phyloP scores from a whole-genome alignment of 176 grass and related monocot species.

The Aegilops longissima region DNA sequence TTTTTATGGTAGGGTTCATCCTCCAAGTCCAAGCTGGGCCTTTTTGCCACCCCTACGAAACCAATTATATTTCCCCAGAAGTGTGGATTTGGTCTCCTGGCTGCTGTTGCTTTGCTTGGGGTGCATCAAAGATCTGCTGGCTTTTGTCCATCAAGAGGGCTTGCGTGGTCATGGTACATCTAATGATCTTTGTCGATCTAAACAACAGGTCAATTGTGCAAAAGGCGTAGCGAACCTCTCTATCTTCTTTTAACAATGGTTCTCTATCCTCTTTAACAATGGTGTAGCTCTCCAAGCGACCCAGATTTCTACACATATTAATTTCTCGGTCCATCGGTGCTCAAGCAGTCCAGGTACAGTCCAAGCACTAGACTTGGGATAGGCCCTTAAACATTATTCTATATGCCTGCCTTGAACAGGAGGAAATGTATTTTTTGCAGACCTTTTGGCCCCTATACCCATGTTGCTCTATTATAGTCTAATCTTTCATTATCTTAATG shows the following conservation, averaged over 20 bases:
- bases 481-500: slow-evolving; percentile 44
- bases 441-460: slow-evolving; percentile 42
- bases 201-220: slow-evolving; percentile 35
- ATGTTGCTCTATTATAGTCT: slow-evolving; percentile 48
- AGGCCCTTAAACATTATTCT: slow-evolving; percentile 32
- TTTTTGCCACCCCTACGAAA: background rate
- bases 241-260: slow-evolving; percentile 2
- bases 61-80: slow-evolving; percentile 35
- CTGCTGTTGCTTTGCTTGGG: slow-evolving; percentile 13
- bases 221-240: slow-evolving; percentile 24
- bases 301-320: slow-evolving; percentile 31
- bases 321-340: slow-evolving; percentile 6
- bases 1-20: slow-evolving; percentile 3
- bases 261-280: slow-evolving; percentile 30
- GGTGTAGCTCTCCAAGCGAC: slow-evolving; percentile 21
- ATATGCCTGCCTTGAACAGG: slow-evolving; percentile 38
- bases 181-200: background rate
- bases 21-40: background rate
- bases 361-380: slow-evolving; percentile 34
- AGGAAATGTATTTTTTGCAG: slow-evolving; percentile 37
- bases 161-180: slow-evolving; percentile 27
- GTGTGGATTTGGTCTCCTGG: slow-evolving; percentile 41
- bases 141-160: slow-evolving; percentile 41
- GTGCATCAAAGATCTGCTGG: slow-evolving; percentile 36
- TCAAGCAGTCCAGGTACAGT: background rate